phyloP scores from a whole-genome alignment of 2,329 filamentous ascomycete species.

The Orbilia oligospora region DNA sequence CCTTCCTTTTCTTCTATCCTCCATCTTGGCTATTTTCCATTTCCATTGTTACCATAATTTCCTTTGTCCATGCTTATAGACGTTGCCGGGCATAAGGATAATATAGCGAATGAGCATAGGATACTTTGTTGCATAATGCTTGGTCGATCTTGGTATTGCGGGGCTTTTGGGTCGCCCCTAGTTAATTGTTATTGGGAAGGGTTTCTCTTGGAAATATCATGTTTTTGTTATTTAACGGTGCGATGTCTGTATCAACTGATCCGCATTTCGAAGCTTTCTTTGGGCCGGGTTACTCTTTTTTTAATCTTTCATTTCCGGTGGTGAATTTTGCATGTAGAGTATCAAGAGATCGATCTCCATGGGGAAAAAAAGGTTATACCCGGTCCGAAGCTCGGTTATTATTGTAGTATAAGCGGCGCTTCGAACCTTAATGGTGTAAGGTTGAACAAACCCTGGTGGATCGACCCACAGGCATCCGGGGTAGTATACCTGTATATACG shows the following conservation, averaged over 20 bases:
- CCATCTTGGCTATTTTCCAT: background rate
- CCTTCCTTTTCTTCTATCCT: constrained; percentile 16
- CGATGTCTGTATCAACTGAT: constrained; percentile 30
- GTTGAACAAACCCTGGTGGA: background rate
- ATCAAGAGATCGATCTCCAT: background rate
- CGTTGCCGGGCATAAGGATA: constrained; percentile 9
- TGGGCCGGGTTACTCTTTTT: constrained; percentile 13
- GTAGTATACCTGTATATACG: constrained; percentile 13
- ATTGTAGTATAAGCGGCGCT: constrained; percentile 5
- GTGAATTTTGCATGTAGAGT: constrained; percentile 13
- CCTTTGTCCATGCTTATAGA: constrained; percentile 17
- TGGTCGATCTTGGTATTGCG: constrained; percentile 2
- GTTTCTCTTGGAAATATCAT: constrained; percentile 1
- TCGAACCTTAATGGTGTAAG: background rate
- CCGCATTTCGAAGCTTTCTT: background rate
- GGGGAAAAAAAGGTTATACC: constrained; percentile 1
- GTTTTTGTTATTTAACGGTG: constrained; percentile 40
- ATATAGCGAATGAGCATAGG: constrained; percentile 14
- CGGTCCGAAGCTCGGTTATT: constrained; percentile 11
- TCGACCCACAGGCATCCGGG: background rate
- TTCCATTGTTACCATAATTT: background rate
- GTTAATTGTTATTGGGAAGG: constrained; percentile 16
- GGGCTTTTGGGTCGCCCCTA: constrained; percentile 8
- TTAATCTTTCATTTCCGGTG: background rate
- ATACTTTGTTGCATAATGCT: constrained; percentile 30